Conservation (phyloP, 176 grass and related monocot species). For the Eleusine indica region DNA sequence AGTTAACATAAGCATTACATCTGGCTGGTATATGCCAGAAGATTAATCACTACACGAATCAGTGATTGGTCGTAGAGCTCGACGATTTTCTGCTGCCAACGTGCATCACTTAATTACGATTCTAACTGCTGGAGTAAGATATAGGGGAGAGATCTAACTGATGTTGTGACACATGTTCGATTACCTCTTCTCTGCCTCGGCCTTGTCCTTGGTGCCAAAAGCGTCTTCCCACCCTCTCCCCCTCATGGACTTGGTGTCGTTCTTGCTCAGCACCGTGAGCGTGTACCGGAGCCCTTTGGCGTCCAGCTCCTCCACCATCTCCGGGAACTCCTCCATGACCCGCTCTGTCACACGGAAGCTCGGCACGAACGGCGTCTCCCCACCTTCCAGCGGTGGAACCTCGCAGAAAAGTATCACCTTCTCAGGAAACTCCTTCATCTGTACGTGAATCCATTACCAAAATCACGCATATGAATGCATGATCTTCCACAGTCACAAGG, state of each 20-base stretch:
- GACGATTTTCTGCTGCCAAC: no score
- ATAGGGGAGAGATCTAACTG: no score
- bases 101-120: no score
- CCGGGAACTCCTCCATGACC: constrained; percentile 60
- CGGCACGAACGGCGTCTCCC: constrained; percentile 68
- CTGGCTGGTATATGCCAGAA: no score
- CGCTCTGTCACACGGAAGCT: constrained; percentile 69
- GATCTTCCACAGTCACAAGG: no score
- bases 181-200: constrained; percentile 44
- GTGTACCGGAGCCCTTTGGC: constrained; percentile 54
- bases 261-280: constrained; percentile 65
- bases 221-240: constrained; percentile 74
- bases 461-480: background rate
- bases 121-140: no score
- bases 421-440: constrained; percentile 53
- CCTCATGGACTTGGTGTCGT: constrained; percentile 68
- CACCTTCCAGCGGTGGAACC: constrained; percentile 55
- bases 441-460: no score
- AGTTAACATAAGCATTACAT: no score
- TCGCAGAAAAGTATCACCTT: constrained; percentile 65
- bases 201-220: constrained; percentile 56
- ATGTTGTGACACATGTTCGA: no score
- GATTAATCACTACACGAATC: no score
- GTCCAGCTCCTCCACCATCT: constrained; percentile 61
- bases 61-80: no score